Conservation (phyloP, 2,329 filamentous ascomycete genomes). For the Cytospora mali region DNA sequence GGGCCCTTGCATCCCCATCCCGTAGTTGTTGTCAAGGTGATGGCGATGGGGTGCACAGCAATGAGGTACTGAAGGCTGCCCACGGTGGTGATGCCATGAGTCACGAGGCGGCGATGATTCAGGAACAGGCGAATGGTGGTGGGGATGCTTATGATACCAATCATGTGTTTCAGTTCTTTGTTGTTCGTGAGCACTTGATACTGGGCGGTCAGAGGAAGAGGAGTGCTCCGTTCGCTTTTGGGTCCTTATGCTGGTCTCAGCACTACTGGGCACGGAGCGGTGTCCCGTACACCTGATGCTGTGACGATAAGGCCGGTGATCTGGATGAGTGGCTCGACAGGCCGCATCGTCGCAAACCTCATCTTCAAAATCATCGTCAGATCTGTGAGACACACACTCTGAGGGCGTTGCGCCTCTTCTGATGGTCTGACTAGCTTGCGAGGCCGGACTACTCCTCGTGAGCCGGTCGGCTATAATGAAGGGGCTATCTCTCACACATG, state of each 20-base stretch:
- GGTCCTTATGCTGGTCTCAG: constrained; percentile 12
- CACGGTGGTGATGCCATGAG: background rate
- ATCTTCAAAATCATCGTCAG: constrained; percentile 21
- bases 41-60: background rate
- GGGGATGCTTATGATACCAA: constrained; percentile 19
- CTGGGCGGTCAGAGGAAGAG: background rate
- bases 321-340: constrained; percentile 31
- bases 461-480: constrained; percentile 33
- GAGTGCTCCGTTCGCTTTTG: constrained; percentile 23
- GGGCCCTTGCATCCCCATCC: background rate
- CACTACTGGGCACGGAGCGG: background rate
- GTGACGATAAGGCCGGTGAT: constrained; percentile 31
- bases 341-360: constrained; percentile 26
- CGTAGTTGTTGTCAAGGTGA: background rate
- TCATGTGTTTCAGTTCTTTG: constrained; percentile 13
- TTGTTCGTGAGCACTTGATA: background rate
- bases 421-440: constrained; percentile 1
- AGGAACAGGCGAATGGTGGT: constrained; percentile 16
- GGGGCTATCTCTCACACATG: constrained; percentile 30
- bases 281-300: constrained; percentile 30
- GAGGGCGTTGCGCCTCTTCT: constrained; percentile 11
- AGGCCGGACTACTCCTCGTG: background rate
- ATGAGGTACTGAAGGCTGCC: background rate
- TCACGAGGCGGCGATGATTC: background rate
- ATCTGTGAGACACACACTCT: constrained; percentile 23